Evolutionary conservation across 1,139 yeast species (phyloP), one percentile per base, ranked within the genome.

Genomic region (Blastobotrys raffinosifermentans): DNA sequence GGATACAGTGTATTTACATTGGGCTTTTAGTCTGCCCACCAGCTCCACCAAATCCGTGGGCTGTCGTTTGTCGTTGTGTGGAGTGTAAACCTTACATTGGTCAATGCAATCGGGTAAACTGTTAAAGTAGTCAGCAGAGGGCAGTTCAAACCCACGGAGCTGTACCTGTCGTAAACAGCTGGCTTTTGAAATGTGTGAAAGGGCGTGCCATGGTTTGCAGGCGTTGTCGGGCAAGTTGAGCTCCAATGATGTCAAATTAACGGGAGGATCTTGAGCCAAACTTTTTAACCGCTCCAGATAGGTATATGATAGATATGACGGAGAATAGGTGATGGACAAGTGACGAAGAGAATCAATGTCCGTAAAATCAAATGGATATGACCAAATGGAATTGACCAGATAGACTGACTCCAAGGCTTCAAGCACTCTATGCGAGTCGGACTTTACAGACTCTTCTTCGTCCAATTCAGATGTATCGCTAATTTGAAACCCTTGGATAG

Each of bases 131-230:
- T 31, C 22, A 9, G 19, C 30, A 10, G 25, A 19, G 3, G 44
- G 41, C 9, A 33, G 15, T 16, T 40, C 31, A 19, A 40, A 40
- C n/a, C 41, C 41, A 8, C 31, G 14, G 11, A 21, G 22, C 19
- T 15, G 13, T 31, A 35, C 19, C 25, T 31, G 26, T 5, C 17
- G 31, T 13, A 26, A 17, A 20, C 18, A 19, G 18, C n/a, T 27
- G 31, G 20, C 19, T 25, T 8, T n/a, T 14, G 13, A 10, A 16
- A 14, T 8, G 6, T 8, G 8, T 8, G 37, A 13, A 10, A 30
- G 13, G 13, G 41, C 38, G 16, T 30, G 29, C 44, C 44, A 40
- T 4, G 44, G 22, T 26, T 40, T 40, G 17, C 35, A 38, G 31
- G 30, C 25, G 13, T 26, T 34, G 6, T 34, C 34, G 1, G 39